These are phyloP conservation scores for Alternaria arborescens DNA, from an alignment of 2,329 filamentous ascomycete species.

Conservation along the genomic window DNA sequence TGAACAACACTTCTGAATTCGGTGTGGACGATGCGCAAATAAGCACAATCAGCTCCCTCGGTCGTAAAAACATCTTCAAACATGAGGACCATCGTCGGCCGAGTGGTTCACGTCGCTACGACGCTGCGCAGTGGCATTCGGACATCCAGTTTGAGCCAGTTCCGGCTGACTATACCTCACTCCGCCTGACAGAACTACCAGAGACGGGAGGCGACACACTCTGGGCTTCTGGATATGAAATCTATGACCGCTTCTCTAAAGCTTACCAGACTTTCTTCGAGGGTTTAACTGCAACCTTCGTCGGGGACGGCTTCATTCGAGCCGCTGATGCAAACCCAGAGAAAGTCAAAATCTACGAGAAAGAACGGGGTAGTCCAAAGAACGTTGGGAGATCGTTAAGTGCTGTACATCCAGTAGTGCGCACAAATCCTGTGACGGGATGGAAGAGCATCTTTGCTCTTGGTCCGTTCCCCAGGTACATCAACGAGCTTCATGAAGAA, in stretches of 20 bases:
- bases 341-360: neutral
- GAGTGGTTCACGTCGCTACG: slow-evolving; percentile 28
- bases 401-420: slow-evolving; percentile 39
- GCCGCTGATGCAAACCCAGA: neutral
- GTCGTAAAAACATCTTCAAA: slow-evolving; percentile 40
- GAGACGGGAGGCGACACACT: slow-evolving; percentile 49
- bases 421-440: slow-evolving; percentile 45
- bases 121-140: slow-evolving; percentile 57
- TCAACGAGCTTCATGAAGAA: slow-evolving; percentile 49
- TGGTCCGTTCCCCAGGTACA: slow-evolving; percentile 39
- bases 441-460: slow-evolving; percentile 47
- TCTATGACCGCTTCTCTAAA: slow-evolving; percentile 42
- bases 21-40: slow-evolving; percentile 46
- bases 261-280: slow-evolving; percentile 35
- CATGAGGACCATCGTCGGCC: slow-evolving; percentile 48
- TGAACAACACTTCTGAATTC: slow-evolving; percentile 38
- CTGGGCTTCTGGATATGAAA: slow-evolving; percentile 55
- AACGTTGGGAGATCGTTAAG: slow-evolving; percentile 30
- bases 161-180: slow-evolving; percentile 69
- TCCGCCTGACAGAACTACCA: slow-evolving; percentile 57
- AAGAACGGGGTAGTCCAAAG: slow-evolving; percentile 29
- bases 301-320: slow-evolving; percentile 31
- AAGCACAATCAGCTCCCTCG: slow-evolving; percentile 46
- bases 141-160: slow-evolving; percentile 72
- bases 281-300: slow-evolving; percentile 35